A percentile compares a stretch with the other conserved stretches of the same genome.
These are phyloP conservation scores for Penicillium canescens DNA, from an alignment of 495 filamentous ascomycete species.

Conservation along the genomic window DNA sequence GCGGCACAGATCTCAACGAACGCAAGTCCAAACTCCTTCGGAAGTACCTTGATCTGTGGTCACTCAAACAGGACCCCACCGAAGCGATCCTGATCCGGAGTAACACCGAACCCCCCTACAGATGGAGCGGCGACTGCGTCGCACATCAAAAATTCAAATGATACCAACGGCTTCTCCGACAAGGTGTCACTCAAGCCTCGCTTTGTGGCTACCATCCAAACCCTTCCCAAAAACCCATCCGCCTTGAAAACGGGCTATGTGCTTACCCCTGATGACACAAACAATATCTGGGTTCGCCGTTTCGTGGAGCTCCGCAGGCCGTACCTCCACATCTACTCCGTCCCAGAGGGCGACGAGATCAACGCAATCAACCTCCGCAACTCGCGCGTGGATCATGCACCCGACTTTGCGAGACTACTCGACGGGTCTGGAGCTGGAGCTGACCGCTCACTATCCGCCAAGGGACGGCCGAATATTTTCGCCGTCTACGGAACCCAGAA, in stretches of 20 bases:
- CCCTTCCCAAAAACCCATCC: constrained; percentile 69
- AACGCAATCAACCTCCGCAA: constrained; percentile 84
- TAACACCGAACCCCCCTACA: constrained; percentile 71
- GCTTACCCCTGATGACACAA: constrained; percentile 71
- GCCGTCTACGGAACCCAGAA: constrained; percentile 92
- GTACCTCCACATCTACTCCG: constrained; percentile 85
- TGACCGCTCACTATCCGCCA: constrained; percentile 41
- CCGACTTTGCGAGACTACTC: constrained; percentile 79
- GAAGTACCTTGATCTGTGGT: constrained; percentile 78
- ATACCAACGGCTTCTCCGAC: constrained; percentile 24
- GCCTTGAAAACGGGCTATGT: constrained; percentile 85
- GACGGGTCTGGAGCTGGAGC: constrained; percentile 40
- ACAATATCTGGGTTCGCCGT: constrained; percentile 77
- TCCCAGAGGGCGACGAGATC: constrained; percentile 84
- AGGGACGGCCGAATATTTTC: constrained; percentile 71
- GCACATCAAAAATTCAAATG: constrained; percentile 28
- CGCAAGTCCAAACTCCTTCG: constrained; percentile 60
- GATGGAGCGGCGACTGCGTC: constrained; percentile 57
- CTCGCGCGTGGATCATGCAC: constrained; percentile 81
- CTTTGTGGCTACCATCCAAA: constrained; percentile 67
- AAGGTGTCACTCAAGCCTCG: constrained; percentile 46
- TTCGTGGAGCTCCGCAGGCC: constrained; percentile 92
- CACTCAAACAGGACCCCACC: constrained; percentile 69
- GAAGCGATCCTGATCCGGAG: constrained; percentile 70
- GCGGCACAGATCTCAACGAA: constrained; percentile 50